Conservation (phyloP, 192 early-diverging fungal genomes). For the Martensiomyces pterosporus region DNA sequence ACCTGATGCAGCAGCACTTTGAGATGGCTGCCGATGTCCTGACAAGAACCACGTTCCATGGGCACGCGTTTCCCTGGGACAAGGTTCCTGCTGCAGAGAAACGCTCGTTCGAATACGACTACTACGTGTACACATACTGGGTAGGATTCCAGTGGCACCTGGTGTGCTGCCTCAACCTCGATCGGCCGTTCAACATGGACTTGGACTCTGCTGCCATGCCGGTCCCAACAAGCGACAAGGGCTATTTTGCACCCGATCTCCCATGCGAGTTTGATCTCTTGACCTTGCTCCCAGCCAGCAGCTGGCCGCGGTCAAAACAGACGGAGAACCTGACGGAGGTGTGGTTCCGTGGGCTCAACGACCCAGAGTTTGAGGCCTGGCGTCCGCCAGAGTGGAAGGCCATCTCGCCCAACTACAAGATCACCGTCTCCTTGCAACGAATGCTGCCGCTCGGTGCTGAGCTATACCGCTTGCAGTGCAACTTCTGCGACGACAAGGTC, state of each 20-base stretch:
- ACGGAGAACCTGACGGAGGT: constrained; percentile 6
- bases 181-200: constrained; percentile 34
- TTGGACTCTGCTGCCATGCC: constrained; percentile 21
- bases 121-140: constrained; percentile 50
- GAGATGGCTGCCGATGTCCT: constrained; percentile 49
- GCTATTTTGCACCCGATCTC: constrained; percentile 38
- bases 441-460: constrained; percentile 43
- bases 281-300: constrained; percentile 31
- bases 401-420: constrained; percentile 40
- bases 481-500: constrained; percentile 17
- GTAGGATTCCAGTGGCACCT: constrained; percentile 49
- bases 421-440: constrained; percentile 35
- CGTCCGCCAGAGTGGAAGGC: constrained; percentile 34
- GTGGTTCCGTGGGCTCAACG: constrained; percentile 41
- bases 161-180: constrained; percentile 44
- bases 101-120: constrained; percentile 45
- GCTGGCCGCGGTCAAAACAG: constrained; percentile 25
- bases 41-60: constrained; percentile 30
- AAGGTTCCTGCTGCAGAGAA: constrained; percentile 20
- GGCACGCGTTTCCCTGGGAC: constrained; percentile 38
- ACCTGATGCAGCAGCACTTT: constrained; percentile 42
- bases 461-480: constrained; percentile 30
- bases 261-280: constrained; percentile 40
- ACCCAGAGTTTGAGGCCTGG: constrained; percentile 40
- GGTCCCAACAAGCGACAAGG: constrained; percentile 18